Conservation (phyloP, 2,329 filamentous ascomycete species). For the Phyllosticta citribraziliensis region DNA sequence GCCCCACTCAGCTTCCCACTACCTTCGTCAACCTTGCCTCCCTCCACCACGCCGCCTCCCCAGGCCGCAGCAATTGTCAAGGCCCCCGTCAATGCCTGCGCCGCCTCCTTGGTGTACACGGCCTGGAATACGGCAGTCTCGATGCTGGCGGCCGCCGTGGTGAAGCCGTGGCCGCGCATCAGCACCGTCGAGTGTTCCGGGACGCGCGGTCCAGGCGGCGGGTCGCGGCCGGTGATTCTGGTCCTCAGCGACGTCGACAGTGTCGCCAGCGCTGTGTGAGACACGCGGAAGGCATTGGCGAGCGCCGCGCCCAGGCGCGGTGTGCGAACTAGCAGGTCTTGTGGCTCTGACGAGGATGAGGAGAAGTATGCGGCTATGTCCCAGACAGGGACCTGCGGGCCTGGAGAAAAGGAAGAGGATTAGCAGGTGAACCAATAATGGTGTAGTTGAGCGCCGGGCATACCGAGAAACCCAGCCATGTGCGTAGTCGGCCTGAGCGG, state of each 20-base stretch:
- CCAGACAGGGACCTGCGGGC: slow-evolving; percentile 27
- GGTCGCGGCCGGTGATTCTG: slow-evolving; percentile 26
- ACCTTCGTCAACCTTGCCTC: background rate
- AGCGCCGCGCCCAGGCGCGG: slow-evolving; percentile 25
- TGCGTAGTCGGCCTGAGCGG: slow-evolving; percentile 29
- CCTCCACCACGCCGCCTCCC: background rate
- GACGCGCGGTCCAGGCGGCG: slow-evolving; percentile 26
- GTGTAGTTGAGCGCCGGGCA: background rate
- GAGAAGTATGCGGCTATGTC: slow-evolving; percentile 21
- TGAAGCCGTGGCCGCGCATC: slow-evolving; percentile 38
- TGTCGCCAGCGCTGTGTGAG: background rate
- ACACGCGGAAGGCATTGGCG: slow-evolving; percentile 22
- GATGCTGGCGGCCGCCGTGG: slow-evolving; percentile 31
- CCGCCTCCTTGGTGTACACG: slow-evolving; percentile 32
- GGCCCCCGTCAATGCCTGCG: slow-evolving; percentile 32
- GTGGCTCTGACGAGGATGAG: slow-evolving; percentile 18
- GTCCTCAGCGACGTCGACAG: slow-evolving; percentile 13
- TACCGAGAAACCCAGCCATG: slow-evolving; percentile 36
- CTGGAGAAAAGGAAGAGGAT: slow-evolving; percentile 12
- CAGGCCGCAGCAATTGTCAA: slow-evolving; percentile 15
- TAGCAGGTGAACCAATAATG: background rate
- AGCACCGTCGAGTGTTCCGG: slow-evolving; percentile 28
- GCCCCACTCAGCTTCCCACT: background rate
- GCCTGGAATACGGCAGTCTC: slow-evolving; percentile 37
- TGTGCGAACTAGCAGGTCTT: slow-evolving; percentile 27